These are phyloP conservation scores for Fraxinus paxiana DNA, from an alignment of 305 asterid species.

Conservation along the genomic window DNA sequence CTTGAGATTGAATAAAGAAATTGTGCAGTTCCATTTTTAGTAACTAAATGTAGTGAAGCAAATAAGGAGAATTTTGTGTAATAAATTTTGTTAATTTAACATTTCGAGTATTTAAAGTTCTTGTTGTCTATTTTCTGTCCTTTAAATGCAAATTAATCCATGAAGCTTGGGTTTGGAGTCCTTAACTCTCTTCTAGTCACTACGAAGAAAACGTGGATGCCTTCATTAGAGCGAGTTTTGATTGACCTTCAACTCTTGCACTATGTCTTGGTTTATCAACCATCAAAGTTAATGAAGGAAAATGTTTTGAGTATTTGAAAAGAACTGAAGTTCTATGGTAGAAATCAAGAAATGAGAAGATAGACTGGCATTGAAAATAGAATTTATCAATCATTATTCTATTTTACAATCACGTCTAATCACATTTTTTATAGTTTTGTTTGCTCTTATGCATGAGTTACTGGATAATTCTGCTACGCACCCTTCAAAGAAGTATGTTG, in stretches of 20 bases:
- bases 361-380: neutral
- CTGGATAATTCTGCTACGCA: neutral
- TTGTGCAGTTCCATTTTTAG: neutral
- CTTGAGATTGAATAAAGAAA: neutral
- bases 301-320: neutral
- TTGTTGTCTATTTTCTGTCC: neutral
- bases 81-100: neutral
- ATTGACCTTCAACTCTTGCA: neutral
- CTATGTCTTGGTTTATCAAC: neutral
- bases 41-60: neutral
- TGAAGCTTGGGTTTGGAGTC: neutral
- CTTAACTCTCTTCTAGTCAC: neutral
- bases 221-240: neutral
- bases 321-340: neutral
- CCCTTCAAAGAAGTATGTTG: neutral
- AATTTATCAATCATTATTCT: neutral
- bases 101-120: neutral
- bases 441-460: neutral
- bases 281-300: neutral
- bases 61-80: neutral
- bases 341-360: neutral
- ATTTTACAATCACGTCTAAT: neutral
- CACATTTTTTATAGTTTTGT: neutral
- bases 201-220: neutral
- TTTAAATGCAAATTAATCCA: neutral